phyloP scores from a whole-genome alignment of 768 basidiomycete species.

The Macrolepiota dolichaula region DNA sequence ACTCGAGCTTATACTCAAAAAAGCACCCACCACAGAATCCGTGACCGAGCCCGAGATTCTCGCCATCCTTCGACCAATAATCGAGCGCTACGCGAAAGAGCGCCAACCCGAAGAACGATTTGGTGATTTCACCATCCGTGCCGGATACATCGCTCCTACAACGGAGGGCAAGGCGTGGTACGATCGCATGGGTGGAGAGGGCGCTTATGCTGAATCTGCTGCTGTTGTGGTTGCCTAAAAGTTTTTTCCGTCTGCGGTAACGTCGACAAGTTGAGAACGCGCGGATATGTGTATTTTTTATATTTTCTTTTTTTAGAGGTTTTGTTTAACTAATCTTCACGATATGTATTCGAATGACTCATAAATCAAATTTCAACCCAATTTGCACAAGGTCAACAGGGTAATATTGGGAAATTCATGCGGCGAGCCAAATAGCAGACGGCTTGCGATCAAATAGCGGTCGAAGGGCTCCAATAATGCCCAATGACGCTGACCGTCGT shows the following conservation, averaged over 20 bases:
- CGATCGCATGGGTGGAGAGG: conserved; percentile 79
- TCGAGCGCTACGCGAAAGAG: conserved; percentile 89
- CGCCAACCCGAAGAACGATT: conserved; percentile 86
- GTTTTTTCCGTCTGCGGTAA: neutral
- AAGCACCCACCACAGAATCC: conserved; percentile 46
- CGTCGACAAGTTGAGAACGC: neutral
- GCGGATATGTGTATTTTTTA: neutral
- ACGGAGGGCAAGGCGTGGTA: conserved; percentile 86
- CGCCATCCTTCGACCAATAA: conserved; percentile 87
- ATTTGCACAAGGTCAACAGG: too few species aligned
- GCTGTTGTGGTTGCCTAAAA: neutral
- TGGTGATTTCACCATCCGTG: conserved; percentile 92
- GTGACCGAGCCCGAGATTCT: conserved; percentile 92
- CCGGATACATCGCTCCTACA: conserved; percentile 85
- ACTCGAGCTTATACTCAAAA: neutral
- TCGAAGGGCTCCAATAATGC: too few species aligned
- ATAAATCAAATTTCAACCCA: too few species aligned
- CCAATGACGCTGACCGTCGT: too few species aligned
- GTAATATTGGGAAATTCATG: too few species aligned
- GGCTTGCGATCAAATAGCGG: too few species aligned
- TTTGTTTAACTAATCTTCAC: too few species aligned
- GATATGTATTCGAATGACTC: too few species aligned
- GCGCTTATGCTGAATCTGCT: conserved; percentile 40
- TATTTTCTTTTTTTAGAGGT: neutral
- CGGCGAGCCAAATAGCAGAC: too few species aligned